Percentiles rank a stretch among this genome's conserved stretches.
Evolutionary conservation across 2,329 filamentous ascomycete species (phyloP).

Genomic region (Cladophialophora yegresii): DNA sequence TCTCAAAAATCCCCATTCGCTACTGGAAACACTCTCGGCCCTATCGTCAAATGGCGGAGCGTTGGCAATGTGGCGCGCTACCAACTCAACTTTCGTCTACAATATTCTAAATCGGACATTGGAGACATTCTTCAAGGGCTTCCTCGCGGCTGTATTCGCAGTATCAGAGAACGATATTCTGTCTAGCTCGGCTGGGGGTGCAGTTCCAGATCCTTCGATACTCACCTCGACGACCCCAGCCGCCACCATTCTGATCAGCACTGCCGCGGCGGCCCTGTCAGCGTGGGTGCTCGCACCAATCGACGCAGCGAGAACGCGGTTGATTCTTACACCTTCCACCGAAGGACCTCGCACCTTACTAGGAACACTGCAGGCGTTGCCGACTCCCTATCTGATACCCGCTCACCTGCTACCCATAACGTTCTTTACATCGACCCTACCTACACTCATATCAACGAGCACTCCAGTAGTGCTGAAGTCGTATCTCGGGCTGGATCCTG

Average conservation of each 20-base stretch:
- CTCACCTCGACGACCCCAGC: conserved; percentile 80
- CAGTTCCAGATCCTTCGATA: conserved; percentile 58
- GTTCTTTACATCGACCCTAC: conserved; percentile 78
- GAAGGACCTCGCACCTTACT: conserved; percentile 75
- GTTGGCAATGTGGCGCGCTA: conserved; percentile 91
- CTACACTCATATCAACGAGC: conserved; percentile 77
- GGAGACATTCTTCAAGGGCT: conserved; percentile 87
- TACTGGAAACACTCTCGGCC: conserved; percentile 82
- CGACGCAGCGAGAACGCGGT: conserved; percentile 81
- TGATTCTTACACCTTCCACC: conserved; percentile 81
- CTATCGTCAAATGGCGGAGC: conserved; percentile 87
- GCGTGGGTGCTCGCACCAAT: conserved; percentile 81
- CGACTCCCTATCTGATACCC: conserved; percentile 67
- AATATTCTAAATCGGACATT: conserved; percentile 80
- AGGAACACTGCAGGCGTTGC: conserved; percentile 73
- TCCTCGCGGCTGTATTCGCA: conserved; percentile 87
- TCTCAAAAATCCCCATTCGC: conserved; percentile 73
- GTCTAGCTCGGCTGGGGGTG: conserved; percentile 46
- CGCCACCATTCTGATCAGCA: conserved; percentile 73
- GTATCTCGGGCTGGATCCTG: conserved; percentile 79
- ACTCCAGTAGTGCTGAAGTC: conserved; percentile 83
- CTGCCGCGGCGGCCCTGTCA: conserved; percentile 66
- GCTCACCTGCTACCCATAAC: conserved; percentile 76
- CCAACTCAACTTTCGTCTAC: conserved; percentile 91
- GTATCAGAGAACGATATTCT: conserved; percentile 73